Base-by-base conservation (phyloP, 495 filamentous ascomycete genomes). In the Cudoniella acicularis region DNA sequence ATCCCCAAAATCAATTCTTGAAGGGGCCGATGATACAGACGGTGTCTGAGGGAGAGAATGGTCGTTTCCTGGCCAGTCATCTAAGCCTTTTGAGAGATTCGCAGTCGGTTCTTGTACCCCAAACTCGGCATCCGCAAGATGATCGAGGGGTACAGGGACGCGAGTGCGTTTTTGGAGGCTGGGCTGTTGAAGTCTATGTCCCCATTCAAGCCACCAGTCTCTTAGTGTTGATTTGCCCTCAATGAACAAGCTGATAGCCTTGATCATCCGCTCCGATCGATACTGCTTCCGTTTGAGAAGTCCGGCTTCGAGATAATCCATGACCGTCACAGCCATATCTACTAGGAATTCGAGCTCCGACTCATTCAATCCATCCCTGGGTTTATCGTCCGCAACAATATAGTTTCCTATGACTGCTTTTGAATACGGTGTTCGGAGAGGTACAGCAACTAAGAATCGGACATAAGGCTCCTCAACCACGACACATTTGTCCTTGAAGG, bases 291-390 rank as follows among this genome's bases (percentile, higher is more conserved):
- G 63, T 46, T 65, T 68, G 42, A 70, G 49, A 22, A 70, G 60
- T 10, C 68, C 66, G 41, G 67, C 64, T 21, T 78, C 75, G 0
- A 80, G 69, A 59, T 80, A 73, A 26, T 65, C 67, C 75, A 77
- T 76, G 52, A 80, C 71, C 41, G 73, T 69, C 21, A 55, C 52
- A 10, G 72, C 70, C 53, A 77, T 75, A 52, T 77, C 75, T 50
- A 63, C 57, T 59, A 80, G 48, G 57, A 75, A 72, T 43, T 58
- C 51, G 1, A 72, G 64, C 9, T 66, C 65, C 1, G 59, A 52
- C 42, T 72, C 70, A 21, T 64, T 60, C 54, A 73, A 61, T 49
- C 61, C 67, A 25, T 72, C 61, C 30, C 66, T 59, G 2, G 57
- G 27, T 43, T 70, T 61, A 56, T 68, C 60, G 61, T 74, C 70